Evolutionary conservation across 176 grass and related monocot species (phyloP).

Genomic region (Aegilops bicornis): DNA sequence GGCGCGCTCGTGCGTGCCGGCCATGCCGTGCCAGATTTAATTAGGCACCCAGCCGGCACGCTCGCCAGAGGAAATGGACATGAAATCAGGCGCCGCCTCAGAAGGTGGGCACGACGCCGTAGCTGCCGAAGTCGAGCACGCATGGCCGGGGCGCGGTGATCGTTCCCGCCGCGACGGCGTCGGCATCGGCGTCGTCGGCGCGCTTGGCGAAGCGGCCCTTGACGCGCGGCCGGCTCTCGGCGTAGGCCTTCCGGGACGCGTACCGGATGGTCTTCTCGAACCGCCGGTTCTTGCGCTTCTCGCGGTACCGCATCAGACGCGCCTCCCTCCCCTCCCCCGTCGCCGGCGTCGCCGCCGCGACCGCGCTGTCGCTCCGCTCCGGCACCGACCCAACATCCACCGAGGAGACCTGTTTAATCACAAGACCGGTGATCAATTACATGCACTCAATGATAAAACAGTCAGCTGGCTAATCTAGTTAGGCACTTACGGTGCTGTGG

Average conservation of each 20-base stretch:
- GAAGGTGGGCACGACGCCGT: constrained; percentile 70
- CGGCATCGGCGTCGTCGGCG: constrained; percentile 32
- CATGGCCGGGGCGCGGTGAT: constrained; percentile 1
- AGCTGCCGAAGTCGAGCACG: constrained; percentile 57
- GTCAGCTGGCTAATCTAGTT: background rate
- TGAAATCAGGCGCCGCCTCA: background rate
- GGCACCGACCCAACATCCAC: background rate
- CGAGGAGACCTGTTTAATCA: constrained; percentile 25
- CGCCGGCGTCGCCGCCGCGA: background rate
- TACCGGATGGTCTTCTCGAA: constrained; percentile 96
- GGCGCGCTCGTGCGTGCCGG: background rate
- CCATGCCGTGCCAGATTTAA: constrained; percentile 1
- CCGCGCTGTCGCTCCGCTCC: constrained; percentile 19
- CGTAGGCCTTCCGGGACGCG: constrained; percentile 87
- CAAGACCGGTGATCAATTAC: background rate
- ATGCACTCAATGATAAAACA: background rate
- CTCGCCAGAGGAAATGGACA: background rate
- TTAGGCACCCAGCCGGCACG: background rate
- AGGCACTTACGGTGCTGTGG: constrained; percentile 33
- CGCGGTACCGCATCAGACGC: constrained; percentile 81
- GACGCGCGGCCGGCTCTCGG: constrained; percentile 70
- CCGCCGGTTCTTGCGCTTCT: constrained; percentile 80
- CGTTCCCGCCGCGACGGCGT: background rate
- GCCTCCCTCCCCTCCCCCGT: constrained; percentile 50
- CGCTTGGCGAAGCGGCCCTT: constrained; percentile 91